phyloP scores from a whole-genome alignment of 1,284 basidiomycete genomes.

The Ceratobasidium sp. region DNA sequence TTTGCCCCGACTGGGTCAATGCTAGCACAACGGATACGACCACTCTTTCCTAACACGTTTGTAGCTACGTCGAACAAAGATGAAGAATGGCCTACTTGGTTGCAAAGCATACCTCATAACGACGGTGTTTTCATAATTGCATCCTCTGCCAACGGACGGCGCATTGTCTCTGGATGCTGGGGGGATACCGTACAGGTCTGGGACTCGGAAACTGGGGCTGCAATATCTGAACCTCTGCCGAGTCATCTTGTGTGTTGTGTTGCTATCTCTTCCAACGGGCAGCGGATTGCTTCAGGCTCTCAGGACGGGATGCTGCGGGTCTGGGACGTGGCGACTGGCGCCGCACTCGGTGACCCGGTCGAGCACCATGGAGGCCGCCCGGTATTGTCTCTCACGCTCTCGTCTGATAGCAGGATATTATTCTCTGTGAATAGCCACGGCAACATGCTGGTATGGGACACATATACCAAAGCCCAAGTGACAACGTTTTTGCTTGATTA shows the following conservation, averaged over 20 bases:
- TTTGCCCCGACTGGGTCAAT: conserved; percentile 14
- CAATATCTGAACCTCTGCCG: background rate
- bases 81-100: background rate
- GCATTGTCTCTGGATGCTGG: conserved; percentile 13
- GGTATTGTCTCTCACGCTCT: conserved; percentile 1
- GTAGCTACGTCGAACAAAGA: background rate
- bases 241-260: background rate
- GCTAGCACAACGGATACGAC: background rate
- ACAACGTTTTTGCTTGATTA: background rate
- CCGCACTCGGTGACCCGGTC: background rate
- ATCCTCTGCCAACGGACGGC: background rate
- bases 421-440: background rate
- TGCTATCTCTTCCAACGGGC: conserved; percentile 35
- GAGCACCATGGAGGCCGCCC: background rate
- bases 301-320: conserved; percentile 32
- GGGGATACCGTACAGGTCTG: conserved; percentile 4
- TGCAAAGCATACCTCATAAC: background rate
- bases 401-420: background rate
- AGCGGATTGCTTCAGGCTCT: conserved; percentile 15
- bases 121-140: conserved; percentile 27
- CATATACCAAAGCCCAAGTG: background rate
- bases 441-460: background rate
- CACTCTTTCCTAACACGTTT: conserved; percentile 3
- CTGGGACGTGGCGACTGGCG: conserved; percentile 22
- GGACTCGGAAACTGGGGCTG: background rate